Evolutionary conservation across 2,329 filamentous ascomycete species (phyloP), one percentile per base, ranked within the genome.

Genomic region (Penicillium sp.): DNA sequence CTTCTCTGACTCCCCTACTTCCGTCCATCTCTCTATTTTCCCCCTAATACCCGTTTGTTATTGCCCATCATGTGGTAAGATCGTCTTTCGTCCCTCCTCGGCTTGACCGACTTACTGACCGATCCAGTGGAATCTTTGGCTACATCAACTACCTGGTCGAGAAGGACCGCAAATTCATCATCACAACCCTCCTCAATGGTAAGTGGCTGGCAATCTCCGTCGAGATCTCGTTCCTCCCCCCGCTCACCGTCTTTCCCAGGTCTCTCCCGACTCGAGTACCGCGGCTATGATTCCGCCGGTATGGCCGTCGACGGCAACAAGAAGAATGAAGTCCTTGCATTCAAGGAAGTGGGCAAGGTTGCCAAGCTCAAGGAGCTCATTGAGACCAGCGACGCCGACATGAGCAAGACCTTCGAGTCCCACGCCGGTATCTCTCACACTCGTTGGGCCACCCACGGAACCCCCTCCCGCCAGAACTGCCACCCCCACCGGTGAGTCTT

Each of bases 141-240:
- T 97, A 97, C 84, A 91, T 97, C 82, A 97, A 97, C 83, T 97
- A 97, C 81, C 83, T 97, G 76, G 92, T 97, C 75, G 94, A 97
- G 85, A 97, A 96, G 86, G 93, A 97, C 82, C 87, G 94, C 77
- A 92, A 91, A 79, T 95, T 89, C 81, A 96, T 97, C 76, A 84
- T 97, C 73, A 88, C 97, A 75, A 97, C 93, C 60, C 84, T 99
- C 67, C 89, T 97, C 77, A 97, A 97, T 82, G 93, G 92, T 92
- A 79, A 39, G 49, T 58, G 36, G 47, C 31, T 45, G 5, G 24
- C 36, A 16, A 29, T 24, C 43, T 18, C 32, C n/a, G 31, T 29
- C 31, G 16, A 2, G 36, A 3, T 27, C 21, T 29, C 44, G 43
- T 39, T 54, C 21, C 31, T 51, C 52, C 58, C 31, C 58, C 31